Percentiles rank a stretch among this genome's conserved stretches.
Evolutionary conservation across 495 filamentous ascomycete genomes (phyloP).

Genomic region (Sordaria brevicollis): DNA sequence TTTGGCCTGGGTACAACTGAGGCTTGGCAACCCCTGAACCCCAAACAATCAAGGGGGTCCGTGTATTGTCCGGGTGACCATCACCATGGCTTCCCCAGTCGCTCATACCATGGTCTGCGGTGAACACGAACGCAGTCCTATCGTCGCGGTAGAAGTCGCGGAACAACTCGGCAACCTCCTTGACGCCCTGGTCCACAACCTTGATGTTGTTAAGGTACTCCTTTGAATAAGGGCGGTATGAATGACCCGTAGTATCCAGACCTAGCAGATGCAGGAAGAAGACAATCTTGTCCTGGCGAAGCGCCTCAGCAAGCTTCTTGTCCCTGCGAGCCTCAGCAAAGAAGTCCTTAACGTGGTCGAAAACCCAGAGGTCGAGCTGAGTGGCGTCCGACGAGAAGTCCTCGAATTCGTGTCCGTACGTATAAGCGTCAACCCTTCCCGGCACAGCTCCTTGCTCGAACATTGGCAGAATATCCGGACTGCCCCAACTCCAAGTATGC

Average conservation of each 20-base stretch:
- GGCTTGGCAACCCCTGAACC: slow-evolving; percentile 85
- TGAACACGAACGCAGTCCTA: slow-evolving; percentile 92
- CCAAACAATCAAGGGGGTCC: slow-evolving; percentile 90
- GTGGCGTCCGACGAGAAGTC: slow-evolving; percentile 79
- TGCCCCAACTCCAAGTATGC: slow-evolving; percentile 99
- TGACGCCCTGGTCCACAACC: slow-evolving; percentile 79
- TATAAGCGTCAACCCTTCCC: slow-evolving; percentile 72
- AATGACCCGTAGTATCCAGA: slow-evolving; percentile 86
- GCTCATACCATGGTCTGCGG: slow-evolving; percentile 97
- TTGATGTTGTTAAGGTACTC: slow-evolving; percentile 96
- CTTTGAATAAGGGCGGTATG: slow-evolving; percentile 80
- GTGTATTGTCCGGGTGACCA: slow-evolving; percentile 94
- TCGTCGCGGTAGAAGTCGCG: slow-evolving; percentile 87
- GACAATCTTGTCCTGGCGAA: slow-evolving; percentile 78
- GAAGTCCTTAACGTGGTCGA: slow-evolving; percentile 79
- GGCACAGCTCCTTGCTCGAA: slow-evolving; percentile 90
- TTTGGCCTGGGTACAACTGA: slow-evolving; percentile 37
- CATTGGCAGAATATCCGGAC: slow-evolving; percentile 95
- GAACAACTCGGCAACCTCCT: slow-evolving; percentile 70
- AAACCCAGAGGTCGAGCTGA: slow-evolving; percentile 87
- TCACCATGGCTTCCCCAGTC: slow-evolving; percentile 98
- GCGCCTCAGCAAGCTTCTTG: slow-evolving; percentile 58
- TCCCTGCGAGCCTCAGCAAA: slow-evolving; percentile 73
- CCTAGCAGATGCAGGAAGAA: slow-evolving; percentile 98
- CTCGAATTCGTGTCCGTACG: slow-evolving; percentile 75